These are phyloP conservation scores for Taphrina flavorubra DNA, from an alignment of 1,139 yeast genomes.

Conservation along the genomic window DNA sequence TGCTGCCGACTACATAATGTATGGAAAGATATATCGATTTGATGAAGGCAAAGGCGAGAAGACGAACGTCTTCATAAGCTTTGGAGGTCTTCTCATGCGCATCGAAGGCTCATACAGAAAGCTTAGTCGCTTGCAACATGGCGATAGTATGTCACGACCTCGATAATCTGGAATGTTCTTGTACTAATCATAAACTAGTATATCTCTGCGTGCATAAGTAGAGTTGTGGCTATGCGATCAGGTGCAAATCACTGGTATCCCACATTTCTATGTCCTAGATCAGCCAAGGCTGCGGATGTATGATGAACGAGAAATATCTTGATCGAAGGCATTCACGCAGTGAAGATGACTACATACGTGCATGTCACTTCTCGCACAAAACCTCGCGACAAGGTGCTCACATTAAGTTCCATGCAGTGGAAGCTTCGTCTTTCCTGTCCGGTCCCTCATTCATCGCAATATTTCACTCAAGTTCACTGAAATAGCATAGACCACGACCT, in stretches of 20 bases:
- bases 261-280: background rate
- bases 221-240: background rate
- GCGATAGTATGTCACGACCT: conserved; percentile 56
- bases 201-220: conserved; percentile 28
- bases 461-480: background rate
- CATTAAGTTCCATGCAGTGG: background rate
- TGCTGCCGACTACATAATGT: conserved; percentile 97
- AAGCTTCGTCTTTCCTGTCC: too few relatives aligned
- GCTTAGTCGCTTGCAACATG: conserved; percentile 87
- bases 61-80: conserved; percentile 79
- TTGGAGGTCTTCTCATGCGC: conserved; percentile 93
- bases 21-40: conserved; percentile 96
- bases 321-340: too few relatives aligned
- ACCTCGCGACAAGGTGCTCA: too few relatives aligned
- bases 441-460: too few relatives aligned
- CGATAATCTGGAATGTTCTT: background rate
- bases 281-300: conserved; percentile 5
- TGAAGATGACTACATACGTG: too few relatives aligned
- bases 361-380: too few relatives aligned
- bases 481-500: background rate
- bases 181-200: background rate
- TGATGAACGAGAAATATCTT: too few relatives aligned
- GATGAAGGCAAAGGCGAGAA: conserved; percentile 79
- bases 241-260: too few relatives aligned
- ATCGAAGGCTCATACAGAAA: conserved; percentile 94